Conservation (phyloP, 306 rosid genomes). For the Sesbania bispinosa region DNA sequence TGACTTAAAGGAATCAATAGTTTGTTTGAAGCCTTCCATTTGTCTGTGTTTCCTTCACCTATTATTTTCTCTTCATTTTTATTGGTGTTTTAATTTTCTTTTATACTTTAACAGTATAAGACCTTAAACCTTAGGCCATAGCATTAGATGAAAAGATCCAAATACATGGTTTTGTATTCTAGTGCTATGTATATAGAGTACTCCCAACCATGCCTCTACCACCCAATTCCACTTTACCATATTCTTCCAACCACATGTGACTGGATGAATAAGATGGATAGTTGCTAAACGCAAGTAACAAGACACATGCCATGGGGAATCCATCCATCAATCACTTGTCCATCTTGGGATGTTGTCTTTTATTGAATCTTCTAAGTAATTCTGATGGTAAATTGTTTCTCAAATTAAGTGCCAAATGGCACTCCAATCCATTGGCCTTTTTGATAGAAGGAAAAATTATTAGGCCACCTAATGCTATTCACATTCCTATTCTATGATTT, state of each 20-base stretch:
- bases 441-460: background rate
- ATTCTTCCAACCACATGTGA: constrained; percentile 30
- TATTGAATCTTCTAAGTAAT: constrained; percentile 29
- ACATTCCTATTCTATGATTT: background rate
- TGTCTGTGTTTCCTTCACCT: constrained; percentile 15
- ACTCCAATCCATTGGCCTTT: background rate
- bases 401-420: background rate
- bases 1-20: constrained; percentile 22
- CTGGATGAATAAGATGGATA: constrained; percentile 11
- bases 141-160: constrained; percentile 3
- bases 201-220: constrained; percentile 3
- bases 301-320: constrained; percentile 13
- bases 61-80: background rate
- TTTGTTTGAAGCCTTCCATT: constrained; percentile 1
- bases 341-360: constrained; percentile 16
- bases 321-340: constrained; percentile 45
- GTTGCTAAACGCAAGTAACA: constrained; percentile 27
- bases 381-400: constrained; percentile 1
- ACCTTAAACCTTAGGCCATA: constrained; percentile 2
- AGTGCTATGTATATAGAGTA: background rate
- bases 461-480: background rate
- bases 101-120: background rate
- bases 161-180: constrained; percentile 9
- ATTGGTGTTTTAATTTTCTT: background rate
- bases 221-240: constrained; percentile 27